Percentiles rank a stretch among this genome's conserved stretches.
These are phyloP conservation scores for Hippophae rhamnoides DNA, from an alignment of 306 rosid species.

Conservation along the genomic window DNA sequence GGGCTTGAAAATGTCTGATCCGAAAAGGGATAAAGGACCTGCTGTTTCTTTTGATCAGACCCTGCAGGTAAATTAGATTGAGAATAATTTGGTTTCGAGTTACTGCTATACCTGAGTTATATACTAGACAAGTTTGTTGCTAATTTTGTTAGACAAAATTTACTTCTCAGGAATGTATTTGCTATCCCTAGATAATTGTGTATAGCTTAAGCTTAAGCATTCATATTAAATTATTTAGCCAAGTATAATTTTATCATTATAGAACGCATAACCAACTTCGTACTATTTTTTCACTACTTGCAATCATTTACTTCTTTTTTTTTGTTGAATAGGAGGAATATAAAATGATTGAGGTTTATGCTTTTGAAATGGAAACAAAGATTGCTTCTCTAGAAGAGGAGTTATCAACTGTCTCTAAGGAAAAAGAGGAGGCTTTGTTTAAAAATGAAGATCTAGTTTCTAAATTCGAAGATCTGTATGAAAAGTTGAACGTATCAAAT, in stretches of 20 bases:
- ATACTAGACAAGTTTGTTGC: too few relatives aligned
- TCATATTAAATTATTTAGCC: too few relatives aligned
- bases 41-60: slow-evolving; percentile 44
- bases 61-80: slow-evolving; percentile 42
- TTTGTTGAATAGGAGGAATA: slow-evolving; percentile 55
- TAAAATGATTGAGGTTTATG: slow-evolving; percentile 53
- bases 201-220: neutral
- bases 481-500: slow-evolving; percentile 39
- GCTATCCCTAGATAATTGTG: neutral
- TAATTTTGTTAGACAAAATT: neutral
- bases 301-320: slow-evolving; percentile 1
- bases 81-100: slow-evolving; percentile 14
- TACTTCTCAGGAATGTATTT: neutral
- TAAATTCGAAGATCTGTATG: slow-evolving; percentile 51
- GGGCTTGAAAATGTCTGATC: slow-evolving; percentile 51
- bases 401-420: slow-evolving; percentile 32
- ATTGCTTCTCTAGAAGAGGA: slow-evolving; percentile 57
- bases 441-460: slow-evolving; percentile 48
- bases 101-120: too few relatives aligned
- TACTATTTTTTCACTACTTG: neutral
- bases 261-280: neutral
- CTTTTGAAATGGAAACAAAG: slow-evolving; percentile 65
- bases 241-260: neutral
- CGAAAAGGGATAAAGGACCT: slow-evolving; percentile 43
- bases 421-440: slow-evolving; percentile 51